Conservation (phyloP, 2,329 filamentous ascomycete genomes). For the Bertia moriformis region DNA sequence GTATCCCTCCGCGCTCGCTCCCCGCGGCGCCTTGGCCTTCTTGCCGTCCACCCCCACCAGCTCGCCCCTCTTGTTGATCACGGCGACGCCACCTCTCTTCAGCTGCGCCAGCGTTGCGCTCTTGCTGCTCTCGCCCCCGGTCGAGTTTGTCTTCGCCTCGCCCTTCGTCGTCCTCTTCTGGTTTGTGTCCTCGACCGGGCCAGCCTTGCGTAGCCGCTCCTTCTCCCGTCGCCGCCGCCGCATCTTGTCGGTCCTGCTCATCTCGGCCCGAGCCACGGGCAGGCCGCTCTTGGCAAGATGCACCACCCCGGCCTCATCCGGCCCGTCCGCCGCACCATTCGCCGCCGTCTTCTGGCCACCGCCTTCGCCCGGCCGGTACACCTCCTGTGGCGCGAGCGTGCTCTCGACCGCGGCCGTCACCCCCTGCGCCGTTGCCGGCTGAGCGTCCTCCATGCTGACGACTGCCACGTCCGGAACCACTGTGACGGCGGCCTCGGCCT, state of each 20-base stretch:
- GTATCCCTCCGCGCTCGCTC: conserved; percentile 38
- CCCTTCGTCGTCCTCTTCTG: no score
- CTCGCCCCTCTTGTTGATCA: conserved; percentile 82
- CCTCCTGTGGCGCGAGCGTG: conserved; percentile 82
- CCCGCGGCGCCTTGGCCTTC: conserved; percentile 41
- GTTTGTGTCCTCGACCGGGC: conserved; percentile 29
- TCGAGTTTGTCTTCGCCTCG: conserved; percentile 34
- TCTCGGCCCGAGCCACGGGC: conserved; percentile 68
- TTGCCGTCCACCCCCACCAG: conserved; percentile 73
- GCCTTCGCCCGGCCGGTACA: conserved; percentile 77
- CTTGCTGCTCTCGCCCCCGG: conserved; percentile 28
- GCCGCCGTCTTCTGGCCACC: no score
- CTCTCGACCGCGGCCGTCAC: conserved; percentile 47
- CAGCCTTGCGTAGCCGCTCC: conserved; percentile 65
- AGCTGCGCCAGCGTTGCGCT: conserved; percentile 46
- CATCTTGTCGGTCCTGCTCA: conserved; percentile 74
- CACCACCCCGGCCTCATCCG: conserved; percentile 59
- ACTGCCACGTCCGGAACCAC: conserved; percentile 85
- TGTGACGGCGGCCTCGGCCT: conserved; percentile 64
- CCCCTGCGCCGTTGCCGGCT: conserved; percentile 68
- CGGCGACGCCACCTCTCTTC: conserved; percentile 75
- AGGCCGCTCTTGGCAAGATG: conserved; percentile 60
- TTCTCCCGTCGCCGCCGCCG: conserved; percentile 67
- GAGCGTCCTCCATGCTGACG: conserved; percentile 85
- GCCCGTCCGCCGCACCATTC: conserved; percentile 42